phyloP scores from a whole-genome alignment of 306 rosid species.

The Prunus mira region DNA sequence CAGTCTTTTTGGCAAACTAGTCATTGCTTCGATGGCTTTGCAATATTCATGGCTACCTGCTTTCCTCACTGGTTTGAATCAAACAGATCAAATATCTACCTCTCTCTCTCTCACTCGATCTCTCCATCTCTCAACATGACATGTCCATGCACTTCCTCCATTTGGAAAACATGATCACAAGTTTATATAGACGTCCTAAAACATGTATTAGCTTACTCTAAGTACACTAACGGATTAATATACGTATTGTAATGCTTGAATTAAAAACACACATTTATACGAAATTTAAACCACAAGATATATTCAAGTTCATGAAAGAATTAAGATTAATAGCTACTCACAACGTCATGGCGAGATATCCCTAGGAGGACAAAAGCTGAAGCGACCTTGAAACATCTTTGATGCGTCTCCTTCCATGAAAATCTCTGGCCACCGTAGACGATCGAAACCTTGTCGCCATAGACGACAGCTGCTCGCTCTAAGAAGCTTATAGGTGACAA shows the following conservation, averaged over 20 bases:
- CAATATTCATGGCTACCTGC: too few relatives aligned
- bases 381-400: constrained; percentile 55
- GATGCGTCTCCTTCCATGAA: constrained; percentile 59
- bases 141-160: too few relatives aligned
- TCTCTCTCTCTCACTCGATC: too few relatives aligned
- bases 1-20: neutral
- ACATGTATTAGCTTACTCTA: too few relatives aligned
- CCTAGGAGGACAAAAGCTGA: constrained; percentile 56
- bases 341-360: constrained; percentile 46
- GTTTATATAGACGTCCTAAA: too few relatives aligned
- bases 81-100: too few relatives aligned
- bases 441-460: constrained; percentile 42
- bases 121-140: too few relatives aligned
- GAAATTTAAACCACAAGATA: neutral
- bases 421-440: constrained; percentile 34
- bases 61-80: too few relatives aligned
- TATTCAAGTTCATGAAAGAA: neutral
- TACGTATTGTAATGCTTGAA: too few relatives aligned
- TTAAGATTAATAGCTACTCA: constrained; percentile 30
- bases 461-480: constrained; percentile 42
- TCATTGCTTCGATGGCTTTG: neutral
- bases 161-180: too few relatives aligned
- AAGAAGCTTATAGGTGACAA: constrained; percentile 65
- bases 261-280: too few relatives aligned
- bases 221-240: too few relatives aligned